phyloP scores from a whole-genome alignment of 2,329 filamentous ascomycete genomes.

The Coniochaeta ligniaria region DNA sequence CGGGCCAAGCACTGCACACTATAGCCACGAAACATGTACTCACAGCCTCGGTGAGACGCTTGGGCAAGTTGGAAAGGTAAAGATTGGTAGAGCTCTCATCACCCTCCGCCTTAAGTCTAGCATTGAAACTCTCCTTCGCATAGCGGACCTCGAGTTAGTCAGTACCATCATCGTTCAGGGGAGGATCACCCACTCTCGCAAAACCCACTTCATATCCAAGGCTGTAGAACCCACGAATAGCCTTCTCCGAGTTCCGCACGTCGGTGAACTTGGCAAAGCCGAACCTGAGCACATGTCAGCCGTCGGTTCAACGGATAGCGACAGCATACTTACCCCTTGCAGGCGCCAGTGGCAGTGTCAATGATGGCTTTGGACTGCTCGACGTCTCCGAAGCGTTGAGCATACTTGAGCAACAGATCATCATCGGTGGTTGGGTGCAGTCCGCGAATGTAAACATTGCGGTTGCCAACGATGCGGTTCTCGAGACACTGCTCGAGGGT shows the following conservation, averaged over 20 bases:
- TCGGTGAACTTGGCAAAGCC: slow-evolving; percentile 95
- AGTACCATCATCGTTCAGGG: slow-evolving; percentile 3
- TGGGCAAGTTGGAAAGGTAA: slow-evolving; percentile 95
- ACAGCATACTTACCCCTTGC: slow-evolving; percentile 70
- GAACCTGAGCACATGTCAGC: slow-evolving; percentile 55
- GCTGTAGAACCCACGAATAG: slow-evolving; percentile 90
- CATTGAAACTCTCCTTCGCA: slow-evolving; percentile 87
- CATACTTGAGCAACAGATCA: slow-evolving; percentile 75
- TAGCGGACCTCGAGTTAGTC: slow-evolving; percentile 4
- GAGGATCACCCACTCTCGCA: slow-evolving; percentile 61
- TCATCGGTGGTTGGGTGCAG: slow-evolving; percentile 94
- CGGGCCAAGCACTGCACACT: neutral
- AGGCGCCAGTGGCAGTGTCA: slow-evolving; percentile 84
- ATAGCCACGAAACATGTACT: slow-evolving; percentile 22
- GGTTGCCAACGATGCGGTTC: slow-evolving; percentile 85
- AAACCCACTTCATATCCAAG: slow-evolving; percentile 97
- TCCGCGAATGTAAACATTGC: slow-evolving; percentile 96
- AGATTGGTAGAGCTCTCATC: slow-evolving; percentile 89
- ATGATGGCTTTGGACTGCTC: slow-evolving; percentile 99
- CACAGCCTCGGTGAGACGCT: slow-evolving; percentile 84
- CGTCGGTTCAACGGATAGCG: neutral
- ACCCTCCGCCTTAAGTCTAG: slow-evolving; percentile 91
- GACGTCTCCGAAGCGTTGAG: slow-evolving; percentile 83
- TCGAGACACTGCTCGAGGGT: slow-evolving; percentile 90
- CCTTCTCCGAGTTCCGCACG: slow-evolving; percentile 83